Conservation (phyloP, 306 rosid species). For the Corylus avellana region DNA sequence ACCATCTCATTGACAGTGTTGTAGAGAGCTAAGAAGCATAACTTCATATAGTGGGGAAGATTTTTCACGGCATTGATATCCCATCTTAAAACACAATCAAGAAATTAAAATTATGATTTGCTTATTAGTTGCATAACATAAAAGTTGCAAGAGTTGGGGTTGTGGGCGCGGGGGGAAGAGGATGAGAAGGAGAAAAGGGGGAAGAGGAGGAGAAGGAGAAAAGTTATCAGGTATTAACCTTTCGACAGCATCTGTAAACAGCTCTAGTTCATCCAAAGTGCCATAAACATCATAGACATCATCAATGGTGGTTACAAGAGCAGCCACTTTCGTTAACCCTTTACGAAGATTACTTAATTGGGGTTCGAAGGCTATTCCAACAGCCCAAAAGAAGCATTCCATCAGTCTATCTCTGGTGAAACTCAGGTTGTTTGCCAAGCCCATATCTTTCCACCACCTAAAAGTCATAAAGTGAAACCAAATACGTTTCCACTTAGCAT, state of each 20-base stretch:
- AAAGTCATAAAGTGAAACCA: neutral
- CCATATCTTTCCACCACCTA: conserved; percentile 61
- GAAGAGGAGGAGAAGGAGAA: too few relatives aligned
- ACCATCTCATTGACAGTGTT: conserved; percentile 60
- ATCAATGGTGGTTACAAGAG: conserved; percentile 42
- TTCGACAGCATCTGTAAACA: conserved; percentile 48
- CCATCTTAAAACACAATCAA: conserved; percentile 42
- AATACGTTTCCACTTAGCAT: too few relatives aligned
- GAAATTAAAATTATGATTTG: too few relatives aligned
- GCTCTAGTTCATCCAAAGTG: conserved; percentile 49
- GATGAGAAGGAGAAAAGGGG: too few relatives aligned
- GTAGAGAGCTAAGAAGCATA: conserved; percentile 62
- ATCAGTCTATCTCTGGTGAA: conserved; percentile 55
- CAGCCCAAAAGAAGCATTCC: conserved; percentile 57
- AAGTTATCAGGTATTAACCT: conserved; percentile 31
- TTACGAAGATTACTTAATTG: conserved; percentile 34
- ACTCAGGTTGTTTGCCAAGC: conserved; percentile 43
- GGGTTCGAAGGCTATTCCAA: conserved; percentile 54
- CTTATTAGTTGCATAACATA: too few relatives aligned
- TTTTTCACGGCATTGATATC: conserved; percentile 36
- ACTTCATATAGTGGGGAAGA: conserved; percentile 55
- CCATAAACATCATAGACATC: conserved; percentile 62
- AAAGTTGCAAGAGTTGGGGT: too few relatives aligned
- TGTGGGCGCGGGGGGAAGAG: too few relatives aligned
- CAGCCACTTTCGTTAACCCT: conserved; percentile 48